phyloP scores from a whole-genome alignment of 176 grass and related monocot genomes.

The Raddia distichophylla region DNA sequence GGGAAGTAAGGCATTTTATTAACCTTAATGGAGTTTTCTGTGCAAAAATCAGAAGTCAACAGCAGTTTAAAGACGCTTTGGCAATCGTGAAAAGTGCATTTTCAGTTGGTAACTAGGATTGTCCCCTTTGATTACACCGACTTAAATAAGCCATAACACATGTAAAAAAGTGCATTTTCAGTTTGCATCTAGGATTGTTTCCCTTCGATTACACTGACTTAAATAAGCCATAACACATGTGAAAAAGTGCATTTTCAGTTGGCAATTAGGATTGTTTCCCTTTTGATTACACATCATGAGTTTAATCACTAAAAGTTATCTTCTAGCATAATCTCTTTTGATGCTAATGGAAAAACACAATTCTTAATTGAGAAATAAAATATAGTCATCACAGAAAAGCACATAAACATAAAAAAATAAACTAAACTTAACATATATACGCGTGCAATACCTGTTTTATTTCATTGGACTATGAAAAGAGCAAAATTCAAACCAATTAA shows the following conservation, averaged over 20 bases:
- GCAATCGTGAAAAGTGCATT: too few species aligned
- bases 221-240: background rate
- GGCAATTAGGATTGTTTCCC: background rate
- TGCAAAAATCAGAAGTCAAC: too few species aligned
- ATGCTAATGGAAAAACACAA: background rate
- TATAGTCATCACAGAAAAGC: background rate
- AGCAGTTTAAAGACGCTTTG: too few species aligned
- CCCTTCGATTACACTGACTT: too few species aligned
- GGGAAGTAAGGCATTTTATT: too few species aligned
- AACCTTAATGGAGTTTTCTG: too few species aligned
- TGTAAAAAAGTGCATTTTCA: background rate
- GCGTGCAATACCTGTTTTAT: background rate
- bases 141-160: background rate
- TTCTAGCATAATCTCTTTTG: background rate
- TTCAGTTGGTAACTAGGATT: too few species aligned
- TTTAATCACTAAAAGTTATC: background rate
- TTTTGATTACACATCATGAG: background rate
- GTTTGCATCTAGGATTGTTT: too few species aligned
- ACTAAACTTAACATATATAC: background rate
- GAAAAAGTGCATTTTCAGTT: background rate
- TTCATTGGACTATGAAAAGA: background rate
- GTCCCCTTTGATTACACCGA: too few species aligned
- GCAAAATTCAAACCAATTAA: background rate
- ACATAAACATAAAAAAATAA: background rate
- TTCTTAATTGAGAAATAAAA: background rate